Evolutionary conservation across 2,329 filamentous ascomycete genomes (phyloP).

Genomic region (Ophiosphaerella narmari): DNA sequence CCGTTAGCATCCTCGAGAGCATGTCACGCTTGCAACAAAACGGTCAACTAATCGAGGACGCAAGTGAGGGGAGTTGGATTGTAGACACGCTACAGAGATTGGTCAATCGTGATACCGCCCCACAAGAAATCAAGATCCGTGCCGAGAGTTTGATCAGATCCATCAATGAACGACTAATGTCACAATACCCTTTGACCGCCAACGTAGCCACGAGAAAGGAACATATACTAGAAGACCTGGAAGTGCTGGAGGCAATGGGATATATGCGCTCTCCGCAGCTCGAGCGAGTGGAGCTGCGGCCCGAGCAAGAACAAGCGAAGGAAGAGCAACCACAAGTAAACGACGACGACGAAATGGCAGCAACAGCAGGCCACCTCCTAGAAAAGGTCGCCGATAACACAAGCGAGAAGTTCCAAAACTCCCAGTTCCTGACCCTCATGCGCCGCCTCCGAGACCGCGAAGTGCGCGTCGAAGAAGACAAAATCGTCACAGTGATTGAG

Average conservation of each 20-base stretch:
- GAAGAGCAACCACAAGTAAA: slow-evolving; percentile 29
- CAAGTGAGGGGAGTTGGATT: slow-evolving; percentile 40
- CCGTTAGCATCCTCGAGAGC: slow-evolving; percentile 28
- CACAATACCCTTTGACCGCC: slow-evolving; percentile 36
- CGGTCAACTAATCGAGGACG: slow-evolving; percentile 33
- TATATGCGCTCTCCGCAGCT: slow-evolving; percentile 29
- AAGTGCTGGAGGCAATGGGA: slow-evolving; percentile 34
- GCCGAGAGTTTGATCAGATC: slow-evolving; percentile 33
- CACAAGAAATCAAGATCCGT: slow-evolving; percentile 29
- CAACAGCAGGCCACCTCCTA: slow-evolving; percentile 72
- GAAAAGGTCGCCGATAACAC: slow-evolving; percentile 70
- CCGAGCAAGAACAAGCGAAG: slow-evolving; percentile 29
- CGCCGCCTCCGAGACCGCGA: slow-evolving; percentile 72
- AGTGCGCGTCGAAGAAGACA: slow-evolving; percentile 72
- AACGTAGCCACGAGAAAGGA: slow-evolving; percentile 26
- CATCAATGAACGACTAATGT: slow-evolving; percentile 45
- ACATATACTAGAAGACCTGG: slow-evolving; percentile 35
- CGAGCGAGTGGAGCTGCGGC: slow-evolving; percentile 25
- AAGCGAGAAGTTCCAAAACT: slow-evolving; percentile 76
- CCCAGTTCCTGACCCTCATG: slow-evolving; percentile 78
- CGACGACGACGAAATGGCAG: slow-evolving; percentile 70
- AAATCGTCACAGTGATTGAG: slow-evolving; percentile 60
- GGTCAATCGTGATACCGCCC: slow-evolving; percentile 24
- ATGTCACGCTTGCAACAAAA: slow-evolving; percentile 31
- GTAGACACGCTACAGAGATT: slow-evolving; percentile 39